Conservation (phyloP, 1,284 basidiomycete genomes). For the Leucoagaricus sp. region DNA sequence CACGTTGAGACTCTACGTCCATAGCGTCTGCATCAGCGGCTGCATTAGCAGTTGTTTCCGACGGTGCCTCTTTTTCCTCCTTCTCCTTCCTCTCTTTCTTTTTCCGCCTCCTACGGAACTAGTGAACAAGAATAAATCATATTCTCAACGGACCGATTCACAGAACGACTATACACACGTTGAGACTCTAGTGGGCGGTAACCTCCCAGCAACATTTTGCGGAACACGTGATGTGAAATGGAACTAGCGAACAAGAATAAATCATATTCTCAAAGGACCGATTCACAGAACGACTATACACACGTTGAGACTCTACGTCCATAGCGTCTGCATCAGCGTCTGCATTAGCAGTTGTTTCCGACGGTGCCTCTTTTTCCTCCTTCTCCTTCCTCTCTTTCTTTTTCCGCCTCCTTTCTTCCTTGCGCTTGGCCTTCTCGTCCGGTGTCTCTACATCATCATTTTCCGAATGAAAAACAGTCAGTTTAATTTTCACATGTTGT, state of each 20-base stretch:
- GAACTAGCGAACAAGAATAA: too few relatives aligned
- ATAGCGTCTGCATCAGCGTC: conserved; percentile 23
- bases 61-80: conserved; percentile 21
- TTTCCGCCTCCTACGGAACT: conserved; percentile 22
- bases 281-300: conserved; percentile 1
- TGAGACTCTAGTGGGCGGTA: conserved; percentile 17
- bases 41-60: conserved; percentile 11
- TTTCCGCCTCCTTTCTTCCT: conserved; percentile 22
- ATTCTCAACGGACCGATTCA: neutral
- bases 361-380: conserved; percentile 21
- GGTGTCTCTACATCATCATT: neutral
- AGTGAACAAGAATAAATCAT: too few relatives aligned
- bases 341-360: conserved; percentile 11
- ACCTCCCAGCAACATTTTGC: too few relatives aligned
- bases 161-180: conserved; percentile 15
- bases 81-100: conserved; percentile 29
- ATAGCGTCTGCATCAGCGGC: conserved; percentile 23
- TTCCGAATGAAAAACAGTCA: neutral
- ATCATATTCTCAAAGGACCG: neutral
- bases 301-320: conserved; percentile 22
- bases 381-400: conserved; percentile 29
- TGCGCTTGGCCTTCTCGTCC: conserved; percentile 16
- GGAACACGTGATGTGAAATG: too few relatives aligned
- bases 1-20: conserved; percentile 22
- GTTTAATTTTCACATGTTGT: conserved; percentile 8